Conservation (phyloP, 2,329 filamentous ascomycete species). For the Dendryphion nanum region DNA sequence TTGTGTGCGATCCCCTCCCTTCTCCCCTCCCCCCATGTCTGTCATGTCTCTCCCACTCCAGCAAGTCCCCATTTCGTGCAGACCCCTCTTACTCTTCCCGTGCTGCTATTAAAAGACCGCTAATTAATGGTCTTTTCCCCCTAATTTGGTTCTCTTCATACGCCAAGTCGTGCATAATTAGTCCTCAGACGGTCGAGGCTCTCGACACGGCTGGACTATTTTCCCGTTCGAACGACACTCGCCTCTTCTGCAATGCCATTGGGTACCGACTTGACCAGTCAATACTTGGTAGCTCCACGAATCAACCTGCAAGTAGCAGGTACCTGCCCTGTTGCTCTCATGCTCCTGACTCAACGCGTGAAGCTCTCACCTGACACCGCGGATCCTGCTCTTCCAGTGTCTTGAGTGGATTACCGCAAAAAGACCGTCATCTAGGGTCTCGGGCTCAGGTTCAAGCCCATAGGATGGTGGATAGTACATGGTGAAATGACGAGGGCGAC, state of each 20-base stretch:
- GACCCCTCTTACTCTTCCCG: too few species aligned
- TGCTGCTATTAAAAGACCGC: constrained; percentile 29
- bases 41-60: constrained; percentile 21
- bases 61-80: too few species aligned
- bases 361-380: constrained; percentile 35
- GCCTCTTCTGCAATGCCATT: constrained; percentile 19
- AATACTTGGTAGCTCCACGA: constrained; percentile 38
- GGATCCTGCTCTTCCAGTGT: constrained; percentile 15
- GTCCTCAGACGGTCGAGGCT: constrained; percentile 7
- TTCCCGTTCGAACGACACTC: constrained; percentile 15
- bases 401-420: constrained; percentile 15
- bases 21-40: constrained; percentile 11
- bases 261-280: constrained; percentile 33
- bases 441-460: too few species aligned
- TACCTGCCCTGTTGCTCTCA: constrained; percentile 26
- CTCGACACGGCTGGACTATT: constrained; percentile 14
- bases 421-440: too few species aligned
- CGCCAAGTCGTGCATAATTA: constrained; percentile 34
- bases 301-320: constrained; percentile 28
- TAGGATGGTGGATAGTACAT: too few species aligned
- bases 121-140: constrained; percentile 25
- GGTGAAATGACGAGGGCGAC: too few species aligned
- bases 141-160: constrained; percentile 12
- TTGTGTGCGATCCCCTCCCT: too few species aligned
- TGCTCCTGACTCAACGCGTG: constrained; percentile 16